Conservation (phyloP, 2,329 filamentous ascomycete genomes). For the Botrytis pseudocinerea region DNA sequence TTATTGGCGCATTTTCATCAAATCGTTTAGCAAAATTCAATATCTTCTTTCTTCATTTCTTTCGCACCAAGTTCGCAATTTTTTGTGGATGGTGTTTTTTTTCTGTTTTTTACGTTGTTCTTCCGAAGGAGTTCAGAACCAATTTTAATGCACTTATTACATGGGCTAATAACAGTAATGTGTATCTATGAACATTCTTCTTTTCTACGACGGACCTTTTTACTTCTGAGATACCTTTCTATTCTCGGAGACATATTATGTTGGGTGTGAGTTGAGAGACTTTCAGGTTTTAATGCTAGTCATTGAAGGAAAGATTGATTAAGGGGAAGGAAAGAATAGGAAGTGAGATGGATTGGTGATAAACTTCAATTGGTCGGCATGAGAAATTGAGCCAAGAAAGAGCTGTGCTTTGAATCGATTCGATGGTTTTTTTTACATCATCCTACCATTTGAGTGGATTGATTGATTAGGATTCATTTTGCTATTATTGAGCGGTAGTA, state of each 20-base stretch:
- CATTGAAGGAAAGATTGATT: neutral
- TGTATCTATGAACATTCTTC: conserved; percentile 21
- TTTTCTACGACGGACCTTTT: conserved; percentile 12
- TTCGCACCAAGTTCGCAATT: conserved; percentile 8
- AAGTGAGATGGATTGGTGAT: neutral
- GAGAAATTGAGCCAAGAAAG: neutral
- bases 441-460: conserved; percentile 2
- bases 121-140: conserved; percentile 16
- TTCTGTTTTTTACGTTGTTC: conserved; percentile 20
- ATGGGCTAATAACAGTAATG: conserved; percentile 24
- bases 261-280: neutral
- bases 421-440: neutral
- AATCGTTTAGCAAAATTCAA: conserved; percentile 15
- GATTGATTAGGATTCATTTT: neutral
- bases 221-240: conserved; percentile 16
- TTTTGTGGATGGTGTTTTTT: conserved; percentile 3
- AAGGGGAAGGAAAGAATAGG: neutral
- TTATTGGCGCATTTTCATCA: conserved; percentile 7
- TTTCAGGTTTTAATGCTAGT: conserved; percentile 19
- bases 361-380: neutral
- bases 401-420: conserved; percentile 13
- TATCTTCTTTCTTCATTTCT: conserved; percentile 21
- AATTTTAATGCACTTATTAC: conserved; percentile 16
- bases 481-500: neutral
- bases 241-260: neutral